Base-by-base conservation (phyloP, 192 early-diverging fungal genomes). In the Umbelopsis vinacea region DNA sequence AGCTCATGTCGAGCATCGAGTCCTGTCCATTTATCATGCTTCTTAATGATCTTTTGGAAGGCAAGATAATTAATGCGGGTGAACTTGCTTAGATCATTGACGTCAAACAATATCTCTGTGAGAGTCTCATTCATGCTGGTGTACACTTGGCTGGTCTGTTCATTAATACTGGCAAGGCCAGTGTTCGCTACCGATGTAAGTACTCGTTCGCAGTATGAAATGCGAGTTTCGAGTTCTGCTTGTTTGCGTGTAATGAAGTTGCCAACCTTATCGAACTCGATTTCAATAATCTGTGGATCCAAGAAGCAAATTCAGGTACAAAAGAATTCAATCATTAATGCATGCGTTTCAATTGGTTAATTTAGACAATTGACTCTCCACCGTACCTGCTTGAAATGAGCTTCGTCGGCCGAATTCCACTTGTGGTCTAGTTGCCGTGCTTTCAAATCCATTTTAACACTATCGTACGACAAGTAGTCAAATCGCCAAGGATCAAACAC, bases 21-120 rank as follows among this genome's bases (percentile, higher is more conserved):
- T 29, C 33, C 33, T 15, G 94, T 92, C 78, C 93, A 90, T 79
- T 94, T 94, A 82, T 98, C 95, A 77, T 98, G 97, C 84, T 98
- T 98, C 81, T 98, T 98, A 74, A 98, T 84, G 75, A 97, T 97
- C 89, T 96, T 90, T 54, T 89, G 85, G 70, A 93, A 92, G 29
- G 89, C 92, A 14, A 91, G 87, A 75, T 90, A 93, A 83, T 93
- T 93, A 75, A 91, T 84, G 3, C 92, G 81, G 19, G 88, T 85
- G 71, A 88, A 93, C 76, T 89, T 90, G 66, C 89, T 85, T 52
- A 93, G 82, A 75, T 92, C 88, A 69, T 92, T 92, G 37, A 92
- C 82, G 43, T 91, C 92, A 67, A 85, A 81, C 10, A 90, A 88
- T 67, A 93, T 90, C 22, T 83, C 76, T 67, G 89, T 83, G 67